These are phyloP conservation scores for Penicillium sp. DNA, from an alignment of 2,329 filamentous ascomycete genomes.

Conservation along the genomic window DNA sequence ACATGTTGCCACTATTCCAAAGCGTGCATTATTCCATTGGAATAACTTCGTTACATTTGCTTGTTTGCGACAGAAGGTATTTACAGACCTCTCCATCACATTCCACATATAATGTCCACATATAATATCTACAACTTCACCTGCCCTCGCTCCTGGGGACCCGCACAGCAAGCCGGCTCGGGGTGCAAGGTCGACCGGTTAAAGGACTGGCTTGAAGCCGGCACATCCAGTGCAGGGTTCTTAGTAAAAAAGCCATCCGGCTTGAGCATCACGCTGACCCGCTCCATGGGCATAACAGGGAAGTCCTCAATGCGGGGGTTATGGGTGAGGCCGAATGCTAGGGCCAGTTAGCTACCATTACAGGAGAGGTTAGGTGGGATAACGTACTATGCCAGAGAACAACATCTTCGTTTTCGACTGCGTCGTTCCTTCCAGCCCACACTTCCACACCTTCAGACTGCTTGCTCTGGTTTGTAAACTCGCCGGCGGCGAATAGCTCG, in stretches of 20 bases:
- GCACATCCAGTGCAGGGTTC: slow-evolving; percentile 51
- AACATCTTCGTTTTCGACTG: slow-evolving; percentile 48
- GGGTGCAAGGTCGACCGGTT: slow-evolving; percentile 39
- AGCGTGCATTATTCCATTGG: too few species aligned
- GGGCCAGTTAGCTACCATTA: slow-evolving; percentile 6
- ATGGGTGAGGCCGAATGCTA: slow-evolving; percentile 57
- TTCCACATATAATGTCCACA: slow-evolving; percentile 14
- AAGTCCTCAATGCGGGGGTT: slow-evolving; percentile 64
- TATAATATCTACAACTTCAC: slow-evolving; percentile 25
- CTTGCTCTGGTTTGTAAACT: slow-evolving; percentile 53
- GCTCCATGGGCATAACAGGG: slow-evolving; percentile 64
- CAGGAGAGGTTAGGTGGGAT: too few species aligned
- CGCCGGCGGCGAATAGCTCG: slow-evolving; percentile 52
- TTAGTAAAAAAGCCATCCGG: slow-evolving; percentile 52
- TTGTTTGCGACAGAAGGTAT: not conserved
- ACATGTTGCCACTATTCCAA: too few species aligned
- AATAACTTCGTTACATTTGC: not conserved
- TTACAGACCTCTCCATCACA: not conserved
- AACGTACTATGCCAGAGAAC: slow-evolving; percentile 41
- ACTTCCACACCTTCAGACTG: slow-evolving; percentile 54
- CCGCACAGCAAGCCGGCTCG: slow-evolving; percentile 27
- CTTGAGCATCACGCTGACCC: slow-evolving; percentile 46
- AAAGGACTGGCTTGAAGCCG: slow-evolving; percentile 39
- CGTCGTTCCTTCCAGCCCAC: slow-evolving; percentile 49
- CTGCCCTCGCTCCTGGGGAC: slow-evolving; percentile 19